Base-by-base conservation (phyloP, 1,284 basidiomycete species). In the Ceratobasidium sp. region DNA sequence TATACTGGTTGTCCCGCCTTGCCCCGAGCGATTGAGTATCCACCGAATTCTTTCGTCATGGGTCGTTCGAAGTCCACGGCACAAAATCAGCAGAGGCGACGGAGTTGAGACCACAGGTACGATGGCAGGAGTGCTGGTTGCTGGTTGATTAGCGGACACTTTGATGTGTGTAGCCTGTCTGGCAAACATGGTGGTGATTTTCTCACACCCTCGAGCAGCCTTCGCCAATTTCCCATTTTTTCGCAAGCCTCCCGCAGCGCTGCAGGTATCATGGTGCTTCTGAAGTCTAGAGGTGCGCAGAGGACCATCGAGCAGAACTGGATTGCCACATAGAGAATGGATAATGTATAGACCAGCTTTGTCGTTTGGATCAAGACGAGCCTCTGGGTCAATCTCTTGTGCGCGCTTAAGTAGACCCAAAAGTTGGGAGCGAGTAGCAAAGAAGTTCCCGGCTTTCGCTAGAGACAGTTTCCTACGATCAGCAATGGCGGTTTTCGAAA, bases 211-310 rank as follows among this genome's bases (percentile, higher is more conserved):
- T 24, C 36, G 7, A 3, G 33, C 33, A 1, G 59, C 59, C 44
- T 62, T 62, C 1, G 59, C 44, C 8, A 22, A n/a, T 44, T 62
- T 62, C 24, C 59, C 59, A 41, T 62, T 62, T 62, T 62, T 62
- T n/a, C 59, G 59, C 17, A 17, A 11, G 6, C 22, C 59, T 7
- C 36, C 36, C 15, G 24, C 45, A 14, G 31, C 33, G 19, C 24
- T 44, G 33, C 59, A 62, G 4, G 24, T 45, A 2, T n/a, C 6
- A 14, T 44, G 8, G 24, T 62, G 59, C 19, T 11, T 11, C 3
- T 14, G 1, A 24, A 41, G 45, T 36, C 45, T 62, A 19, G 17
- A n/a, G n/a, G 59, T 44, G 22, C 59, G 59, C 17, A 22, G 19
- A 22, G 51, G 51, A n/a, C 15, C 27, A 29, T n/a, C 27, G 11